phyloP scores from a whole-genome alignment of 208 protist genomes.

The Angomonas ambiguus region DNA sequence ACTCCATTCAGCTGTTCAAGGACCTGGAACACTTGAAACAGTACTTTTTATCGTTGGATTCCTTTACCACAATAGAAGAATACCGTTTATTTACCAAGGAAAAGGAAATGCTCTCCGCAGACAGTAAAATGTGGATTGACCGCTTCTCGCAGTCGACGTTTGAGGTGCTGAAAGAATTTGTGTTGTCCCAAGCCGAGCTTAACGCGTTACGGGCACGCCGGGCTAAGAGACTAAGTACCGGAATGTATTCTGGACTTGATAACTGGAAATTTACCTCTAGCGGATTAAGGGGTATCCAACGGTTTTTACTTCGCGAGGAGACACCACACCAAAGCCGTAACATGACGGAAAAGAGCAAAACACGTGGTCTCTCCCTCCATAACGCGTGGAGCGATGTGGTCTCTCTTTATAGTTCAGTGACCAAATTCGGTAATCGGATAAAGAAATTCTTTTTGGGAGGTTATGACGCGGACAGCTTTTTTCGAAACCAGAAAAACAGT shows the following conservation, averaged over 20 bases:
- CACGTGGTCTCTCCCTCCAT: not conserved
- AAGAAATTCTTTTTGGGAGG: not conserved
- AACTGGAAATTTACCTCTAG: not conserved
- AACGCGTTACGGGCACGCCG: slow-evolving; percentile 38
- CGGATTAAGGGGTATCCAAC: not conserved
- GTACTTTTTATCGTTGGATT: slow-evolving; percentile 3
- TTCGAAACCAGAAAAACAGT: not conserved
- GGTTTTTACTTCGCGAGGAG: not conserved
- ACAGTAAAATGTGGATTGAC: slow-evolving; percentile 18
- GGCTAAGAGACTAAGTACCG: slow-evolving; percentile 24
- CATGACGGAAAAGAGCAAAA: not conserved
- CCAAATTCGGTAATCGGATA: not conserved
- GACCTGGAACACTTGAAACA: not conserved
- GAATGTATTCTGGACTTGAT: slow-evolving; percentile 6
- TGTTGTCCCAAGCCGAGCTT: slow-evolving; percentile 47
- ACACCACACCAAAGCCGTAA: not conserved
- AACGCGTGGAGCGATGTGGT: not conserved
- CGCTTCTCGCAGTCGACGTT: slow-evolving; percentile 31
- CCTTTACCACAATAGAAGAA: slow-evolving; percentile 4
- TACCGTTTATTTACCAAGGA: not conserved
- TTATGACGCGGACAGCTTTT: not conserved
- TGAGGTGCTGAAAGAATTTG: slow-evolving; percentile 50
- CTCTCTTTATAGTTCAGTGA: not conserved
- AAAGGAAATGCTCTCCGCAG: slow-evolving; percentile 2
- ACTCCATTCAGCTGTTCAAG: not conserved